A percentile compares a stretch with the other conserved stretches of the same genome.
Evolutionary conservation across 352 stramenopile genomes (phyloP).

Genomic region (Phytophthora rubi): DNA sequence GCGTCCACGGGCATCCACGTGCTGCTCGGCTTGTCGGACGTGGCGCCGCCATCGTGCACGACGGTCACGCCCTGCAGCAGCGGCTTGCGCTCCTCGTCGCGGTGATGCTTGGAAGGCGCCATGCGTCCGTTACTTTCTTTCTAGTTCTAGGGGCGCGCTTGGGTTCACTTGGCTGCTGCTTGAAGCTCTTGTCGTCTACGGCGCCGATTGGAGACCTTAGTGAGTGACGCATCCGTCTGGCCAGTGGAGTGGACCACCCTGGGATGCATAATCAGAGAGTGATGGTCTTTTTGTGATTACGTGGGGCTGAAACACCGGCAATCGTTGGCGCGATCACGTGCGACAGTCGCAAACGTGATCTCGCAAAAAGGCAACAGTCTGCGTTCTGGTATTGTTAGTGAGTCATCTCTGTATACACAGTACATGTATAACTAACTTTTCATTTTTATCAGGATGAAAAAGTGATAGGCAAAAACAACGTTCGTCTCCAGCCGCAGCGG

Average conservation of each 20-base stretch:
- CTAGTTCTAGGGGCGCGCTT: background rate
- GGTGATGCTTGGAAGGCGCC: constrained; percentile 23
- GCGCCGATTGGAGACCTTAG: constrained; percentile 28
- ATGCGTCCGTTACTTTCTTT: constrained; percentile 16
- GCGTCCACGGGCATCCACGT: constrained; percentile 33
- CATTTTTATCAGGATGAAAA: no score
- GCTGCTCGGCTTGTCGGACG: constrained; percentile 3
- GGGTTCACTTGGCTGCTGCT: background rate
- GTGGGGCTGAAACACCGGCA: background rate
- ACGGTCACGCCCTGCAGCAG: constrained; percentile 36
- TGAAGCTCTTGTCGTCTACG: constrained; percentile 15
- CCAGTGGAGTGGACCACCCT: constrained; percentile 14
- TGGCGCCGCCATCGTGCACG: constrained; percentile 17
- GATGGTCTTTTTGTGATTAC: background rate
- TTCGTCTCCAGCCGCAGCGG: no score
- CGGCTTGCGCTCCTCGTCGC: constrained; percentile 35
- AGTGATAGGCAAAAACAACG: no score
- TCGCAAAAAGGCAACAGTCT: no score
- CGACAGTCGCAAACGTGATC: no score
- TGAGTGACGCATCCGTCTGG: background rate
- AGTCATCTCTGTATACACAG: no score
- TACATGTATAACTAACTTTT: no score
- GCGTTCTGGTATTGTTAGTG: no score
- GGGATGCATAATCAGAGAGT: constrained; percentile 18
- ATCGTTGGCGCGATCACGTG: background rate